Percentiles rank a stretch among this genome's conserved stretches.
These are phyloP conservation scores for Blastomyces parvus DNA, from an alignment of 2,329 filamentous ascomycete genomes.

Conservation along the genomic window DNA sequence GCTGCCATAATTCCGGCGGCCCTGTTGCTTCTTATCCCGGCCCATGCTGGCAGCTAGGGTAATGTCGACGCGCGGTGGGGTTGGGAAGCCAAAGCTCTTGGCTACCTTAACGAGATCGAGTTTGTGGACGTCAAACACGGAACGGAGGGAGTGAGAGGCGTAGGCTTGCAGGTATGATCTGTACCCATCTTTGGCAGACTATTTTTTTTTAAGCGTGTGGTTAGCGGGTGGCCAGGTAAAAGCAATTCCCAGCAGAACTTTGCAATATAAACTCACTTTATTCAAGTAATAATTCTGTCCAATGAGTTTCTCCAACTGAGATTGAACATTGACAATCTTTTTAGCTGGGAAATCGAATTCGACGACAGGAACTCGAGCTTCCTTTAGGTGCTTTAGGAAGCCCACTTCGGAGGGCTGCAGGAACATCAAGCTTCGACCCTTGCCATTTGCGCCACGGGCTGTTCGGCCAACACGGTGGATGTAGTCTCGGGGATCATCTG, in stretches of 20 bases:
- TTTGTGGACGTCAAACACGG: constrained; percentile 77
- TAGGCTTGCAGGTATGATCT: constrained; percentile 91
- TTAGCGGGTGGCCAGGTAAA: neutral
- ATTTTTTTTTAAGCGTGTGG: constrained; percentile 4
- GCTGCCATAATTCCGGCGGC: constrained; percentile 64
- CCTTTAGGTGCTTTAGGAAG: constrained; percentile 84
- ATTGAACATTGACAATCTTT: constrained; percentile 84
- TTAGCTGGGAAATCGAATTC: constrained; percentile 92
- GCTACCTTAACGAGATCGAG: constrained; percentile 75
- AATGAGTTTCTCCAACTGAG: constrained; percentile 89
- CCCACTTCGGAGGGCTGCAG: constrained; percentile 85
- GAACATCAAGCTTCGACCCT: constrained; percentile 86
- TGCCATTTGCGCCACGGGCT: constrained; percentile 70
- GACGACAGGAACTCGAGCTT: constrained; percentile 82
- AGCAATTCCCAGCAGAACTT: too few species aligned
- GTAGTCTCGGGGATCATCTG: constrained; percentile 82
- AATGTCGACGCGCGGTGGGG: constrained; percentile 70
- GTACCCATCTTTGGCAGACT: constrained; percentile 64
- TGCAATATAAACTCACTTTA: constrained; percentile 47
- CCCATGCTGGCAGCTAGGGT: constrained; percentile 67
- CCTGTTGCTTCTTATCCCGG: constrained; percentile 59
- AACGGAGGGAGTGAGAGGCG: constrained; percentile 70
- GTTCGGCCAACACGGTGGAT: constrained; percentile 95
- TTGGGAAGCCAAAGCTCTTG: constrained; percentile 71
- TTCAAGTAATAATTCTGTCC: constrained; percentile 95